Base-by-base conservation (phyloP, 1,139 yeast species). In the Taphrina wiesneri region DNA sequence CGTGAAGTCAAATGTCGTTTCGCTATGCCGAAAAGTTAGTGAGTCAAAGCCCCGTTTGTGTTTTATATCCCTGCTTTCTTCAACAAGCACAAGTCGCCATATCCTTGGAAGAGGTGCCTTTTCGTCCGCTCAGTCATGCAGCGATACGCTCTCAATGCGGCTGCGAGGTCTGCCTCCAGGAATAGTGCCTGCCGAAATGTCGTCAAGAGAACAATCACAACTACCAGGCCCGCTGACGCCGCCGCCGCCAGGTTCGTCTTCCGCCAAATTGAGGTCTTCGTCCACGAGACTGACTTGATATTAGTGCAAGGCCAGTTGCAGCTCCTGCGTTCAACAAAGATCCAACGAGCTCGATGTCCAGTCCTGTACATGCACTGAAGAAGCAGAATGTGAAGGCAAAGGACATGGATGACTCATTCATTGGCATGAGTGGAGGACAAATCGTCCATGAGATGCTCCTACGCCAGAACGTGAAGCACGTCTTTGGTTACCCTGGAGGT, bases 371-470 rank as follows among this genome's bases (percentile, higher is more conserved):
- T 25, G 57, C 64, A 1, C 43, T 60, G 1, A 30, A 52, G 43
- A 56, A 63, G 53, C 63, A 45, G 53, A 56, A 32, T 43, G 43
- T 51, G 9, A 56, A 30, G 43, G 52, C 60, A 3, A 45, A 52
- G 39, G 70, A 72, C 65, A 84, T 85, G 89, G 96, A 90, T 75
- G 91, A 87, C 74, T 87, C 96, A 19, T 87, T 92, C 74, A 71
- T 93, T 69, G 99, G 99, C 13, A 84, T 91, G 73, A 87, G 96
- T 21, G 99, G 99, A 71, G 99, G 99, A 72, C 96, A 93, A 79
- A 91, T 93, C 70, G 93, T 93, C 80, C 97, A 93, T 78, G 98
- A 93, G 78, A 93, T 93, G 99, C 93, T 93, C 97, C 83, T 87
- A 70, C 86, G 97, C 77, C 97, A 93, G 77, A 84, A 89, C 65